These are phyloP conservation scores for Alternaria sp. DNA, from an alignment of 2,329 filamentous ascomycete species.

Conservation along the genomic window DNA sequence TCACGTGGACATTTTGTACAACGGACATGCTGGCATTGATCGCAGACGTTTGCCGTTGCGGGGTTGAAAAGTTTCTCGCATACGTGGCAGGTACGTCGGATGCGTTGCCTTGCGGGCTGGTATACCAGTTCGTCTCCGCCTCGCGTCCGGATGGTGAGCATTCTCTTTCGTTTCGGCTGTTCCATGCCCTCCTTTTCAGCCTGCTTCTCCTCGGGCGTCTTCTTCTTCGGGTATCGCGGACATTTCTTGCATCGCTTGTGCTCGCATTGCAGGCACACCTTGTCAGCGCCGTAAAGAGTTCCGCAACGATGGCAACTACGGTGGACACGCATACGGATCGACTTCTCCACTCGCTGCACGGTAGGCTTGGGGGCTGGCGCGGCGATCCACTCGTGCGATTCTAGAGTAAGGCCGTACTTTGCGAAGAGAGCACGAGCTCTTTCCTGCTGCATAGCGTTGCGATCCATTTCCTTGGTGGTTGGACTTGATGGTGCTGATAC, in stretches of 20 bases:
- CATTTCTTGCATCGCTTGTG: slow-evolving; percentile 85
- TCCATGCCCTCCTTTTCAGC: slow-evolving; percentile 50
- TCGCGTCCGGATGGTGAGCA: slow-evolving; percentile 71
- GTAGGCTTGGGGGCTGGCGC: slow-evolving; percentile 35
- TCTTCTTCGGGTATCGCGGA: slow-evolving; percentile 75
- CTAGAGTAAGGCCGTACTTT: slow-evolving; percentile 54
- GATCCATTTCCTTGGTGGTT: slow-evolving; percentile 34
- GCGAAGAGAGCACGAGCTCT: slow-evolving; percentile 53
- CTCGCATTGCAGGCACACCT: slow-evolving; percentile 78
- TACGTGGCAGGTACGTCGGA: slow-evolving; percentile 79
- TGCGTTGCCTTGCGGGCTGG: slow-evolving; percentile 75
- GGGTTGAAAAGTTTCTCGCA: slow-evolving; percentile 71
- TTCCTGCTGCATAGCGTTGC: slow-evolving; percentile 50
- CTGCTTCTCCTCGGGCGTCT: slow-evolving; percentile 54
- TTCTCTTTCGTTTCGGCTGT: slow-evolving; percentile 58
- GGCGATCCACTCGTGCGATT: slow-evolving; percentile 50
- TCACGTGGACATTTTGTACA: slow-evolving; percentile 84
- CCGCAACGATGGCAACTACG: slow-evolving; percentile 84
- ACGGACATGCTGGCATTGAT: slow-evolving; percentile 73
- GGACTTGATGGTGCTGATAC: slow-evolving; percentile 19
- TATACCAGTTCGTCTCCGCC: slow-evolving; percentile 75
- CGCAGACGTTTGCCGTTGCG: slow-evolving; percentile 67
- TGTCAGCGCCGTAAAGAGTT: slow-evolving; percentile 75
- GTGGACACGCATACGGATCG: slow-evolving; percentile 80
- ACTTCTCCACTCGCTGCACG: slow-evolving; percentile 72